Evolutionary conservation across 345 rosid species (phyloP).

Genomic region (Camelina neglecta): DNA sequence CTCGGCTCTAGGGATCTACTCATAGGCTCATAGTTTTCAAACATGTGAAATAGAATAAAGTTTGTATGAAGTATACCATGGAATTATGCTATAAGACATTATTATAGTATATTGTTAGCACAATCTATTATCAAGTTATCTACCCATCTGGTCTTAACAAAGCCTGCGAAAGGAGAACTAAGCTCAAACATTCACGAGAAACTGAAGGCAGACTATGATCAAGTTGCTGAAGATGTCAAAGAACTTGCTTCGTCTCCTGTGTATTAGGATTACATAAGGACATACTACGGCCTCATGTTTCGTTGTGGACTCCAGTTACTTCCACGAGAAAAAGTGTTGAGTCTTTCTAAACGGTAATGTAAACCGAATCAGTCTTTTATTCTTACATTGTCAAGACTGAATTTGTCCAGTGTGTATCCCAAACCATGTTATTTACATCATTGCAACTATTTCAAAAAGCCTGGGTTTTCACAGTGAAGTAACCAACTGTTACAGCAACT

Average conservation of each 20-base stretch:
- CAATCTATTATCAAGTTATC: too few relatives aligned
- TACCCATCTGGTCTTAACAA: slow-evolving; percentile 31
- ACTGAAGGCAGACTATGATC: slow-evolving; percentile 59
- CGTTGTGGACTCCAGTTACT: slow-evolving; percentile 13
- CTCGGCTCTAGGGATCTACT: slow-evolving; percentile 48
- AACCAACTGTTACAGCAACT: slow-evolving; percentile 29
- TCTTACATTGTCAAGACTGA: slow-evolving; percentile 33
- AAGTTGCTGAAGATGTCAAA: slow-evolving; percentile 62
- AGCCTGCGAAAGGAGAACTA: slow-evolving; percentile 79
- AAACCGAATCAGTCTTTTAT: slow-evolving; percentile 34
- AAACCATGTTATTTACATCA: slow-evolving; percentile 40
- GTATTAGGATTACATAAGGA: slow-evolving; percentile 25
- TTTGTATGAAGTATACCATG: background rate
- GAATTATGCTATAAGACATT: background rate
- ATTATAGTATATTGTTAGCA: background rate
- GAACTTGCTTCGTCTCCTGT: slow-evolving; percentile 61
- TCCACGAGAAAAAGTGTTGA: background rate
- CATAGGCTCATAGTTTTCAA: slow-evolving; percentile 12
- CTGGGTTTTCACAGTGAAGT: slow-evolving; percentile 10
- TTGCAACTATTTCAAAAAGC: background rate
- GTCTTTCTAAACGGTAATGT: slow-evolving; percentile 5
- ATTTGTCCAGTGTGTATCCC: slow-evolving; percentile 26
- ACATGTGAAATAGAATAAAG: slow-evolving; percentile 11
- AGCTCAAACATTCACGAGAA: slow-evolving; percentile 66
- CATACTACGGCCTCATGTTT: slow-evolving; percentile 2